Evolutionary conservation across 2,329 filamentous ascomycete species (phyloP).

Genomic region (Fragosphaeria purpurea): DNA sequence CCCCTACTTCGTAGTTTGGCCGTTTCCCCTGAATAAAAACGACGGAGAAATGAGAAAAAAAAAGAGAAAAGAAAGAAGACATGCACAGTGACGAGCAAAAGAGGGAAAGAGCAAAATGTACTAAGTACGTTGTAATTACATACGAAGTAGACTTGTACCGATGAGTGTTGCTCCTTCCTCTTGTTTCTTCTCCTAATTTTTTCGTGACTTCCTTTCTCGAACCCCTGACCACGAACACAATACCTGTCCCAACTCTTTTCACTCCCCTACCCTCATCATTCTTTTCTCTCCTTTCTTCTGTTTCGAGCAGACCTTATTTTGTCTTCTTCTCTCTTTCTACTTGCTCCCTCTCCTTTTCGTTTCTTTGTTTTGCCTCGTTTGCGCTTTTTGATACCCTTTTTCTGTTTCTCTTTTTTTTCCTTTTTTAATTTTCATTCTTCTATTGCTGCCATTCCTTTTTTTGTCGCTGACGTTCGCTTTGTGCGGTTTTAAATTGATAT

Average conservation of each 20-base stretch:
- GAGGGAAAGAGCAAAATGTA: not conserved
- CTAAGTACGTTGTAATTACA: too few relatives aligned
- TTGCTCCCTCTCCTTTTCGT: not conserved
- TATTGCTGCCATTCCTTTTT: not conserved
- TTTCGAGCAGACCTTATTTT: slow-evolving; percentile 4
- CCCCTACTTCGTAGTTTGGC: slow-evolving; percentile 6
- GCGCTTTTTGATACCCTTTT: not conserved
- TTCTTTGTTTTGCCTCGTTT: not conserved
- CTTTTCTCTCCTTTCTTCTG: slow-evolving; percentile 10
- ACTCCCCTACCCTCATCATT: not conserved
- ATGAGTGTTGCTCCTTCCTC: slow-evolving; percentile 6
- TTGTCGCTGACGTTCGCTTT: not conserved
- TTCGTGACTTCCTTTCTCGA: not conserved
- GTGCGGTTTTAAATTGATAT: not conserved
- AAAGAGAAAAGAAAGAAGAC: too few relatives aligned
- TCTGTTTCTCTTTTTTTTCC: slow-evolving; percentile 4
- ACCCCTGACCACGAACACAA: not conserved
- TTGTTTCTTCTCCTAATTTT: slow-evolving; percentile 3
- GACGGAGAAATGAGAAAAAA: too few relatives aligned
- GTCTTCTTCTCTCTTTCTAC: not conserved
- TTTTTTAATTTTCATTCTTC: not conserved
- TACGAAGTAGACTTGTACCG: too few relatives aligned
- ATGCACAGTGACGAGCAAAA: too few relatives aligned
- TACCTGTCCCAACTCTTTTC: not conserved
- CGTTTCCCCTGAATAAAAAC: slow-evolving; percentile 7